These are phyloP conservation scores for Jaapia argillacea DNA, from an alignment of 768 basidiomycete genomes.

Conservation along the genomic window DNA sequence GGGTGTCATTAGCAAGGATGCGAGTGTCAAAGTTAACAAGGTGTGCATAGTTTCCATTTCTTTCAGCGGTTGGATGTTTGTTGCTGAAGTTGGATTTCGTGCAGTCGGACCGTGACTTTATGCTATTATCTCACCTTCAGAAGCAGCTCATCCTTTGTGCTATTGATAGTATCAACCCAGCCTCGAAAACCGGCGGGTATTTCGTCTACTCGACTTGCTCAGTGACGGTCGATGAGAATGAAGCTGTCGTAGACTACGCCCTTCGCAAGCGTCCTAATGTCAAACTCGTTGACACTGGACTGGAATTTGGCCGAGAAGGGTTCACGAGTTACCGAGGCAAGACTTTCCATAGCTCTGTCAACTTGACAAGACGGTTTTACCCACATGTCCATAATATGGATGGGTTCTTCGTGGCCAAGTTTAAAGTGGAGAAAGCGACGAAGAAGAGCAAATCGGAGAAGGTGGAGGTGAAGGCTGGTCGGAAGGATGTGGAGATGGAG, in stretches of 20 bases:
- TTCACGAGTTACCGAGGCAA: slow-evolving; percentile 89
- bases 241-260: slow-evolving; percentile 96
- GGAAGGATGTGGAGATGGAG: slow-evolving; percentile 16
- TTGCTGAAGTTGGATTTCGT: not conserved
- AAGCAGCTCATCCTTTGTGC: slow-evolving; percentile 98
- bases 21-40: slow-evolving; percentile 98
- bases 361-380: slow-evolving; percentile 82
- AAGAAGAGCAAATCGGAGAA: slow-evolving; percentile 32
- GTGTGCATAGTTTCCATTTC: slow-evolving; percentile 29
- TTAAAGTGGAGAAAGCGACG: slow-evolving; percentile 79
- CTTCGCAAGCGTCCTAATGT: slow-evolving; percentile 89
- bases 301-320: slow-evolving; percentile 90
- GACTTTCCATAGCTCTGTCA: slow-evolving; percentile 70
- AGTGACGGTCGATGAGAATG: slow-evolving; percentile 97
- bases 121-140: slow-evolving; percentile 91
- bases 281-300: slow-evolving; percentile 84
- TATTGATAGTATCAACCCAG: slow-evolving; percentile 88
- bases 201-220: slow-evolving; percentile 98
- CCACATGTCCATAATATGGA: slow-evolving; percentile 99
- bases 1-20: slow-evolving; percentile 96
- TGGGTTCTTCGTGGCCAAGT: slow-evolving; percentile 97
- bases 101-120: slow-evolving; percentile 92
- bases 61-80: slow-evolving; percentile 1
- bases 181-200: slow-evolving; percentile 86
- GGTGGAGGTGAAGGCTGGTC: slow-evolving; percentile 18